A percentile compares a stretch with the other conserved stretches of the same genome.
Evolutionary conservation across 495 filamentous ascomycete species (phyloP).

Genomic region (Venustampulla echinocandica): DNA sequence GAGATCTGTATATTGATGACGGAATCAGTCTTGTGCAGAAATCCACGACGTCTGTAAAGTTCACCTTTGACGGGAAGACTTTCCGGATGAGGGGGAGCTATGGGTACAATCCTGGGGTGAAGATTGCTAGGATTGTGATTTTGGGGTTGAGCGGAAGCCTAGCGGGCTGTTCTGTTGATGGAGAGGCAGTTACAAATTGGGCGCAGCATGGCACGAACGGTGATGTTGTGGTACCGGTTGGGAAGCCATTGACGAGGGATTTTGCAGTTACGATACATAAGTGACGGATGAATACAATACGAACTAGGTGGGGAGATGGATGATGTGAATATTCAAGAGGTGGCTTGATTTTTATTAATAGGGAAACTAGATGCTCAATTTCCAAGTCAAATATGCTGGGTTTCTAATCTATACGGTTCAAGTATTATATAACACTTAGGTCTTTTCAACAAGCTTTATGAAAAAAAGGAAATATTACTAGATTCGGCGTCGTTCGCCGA

Average conservation of each 20-base stretch:
- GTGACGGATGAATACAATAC: too few species aligned
- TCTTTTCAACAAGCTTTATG: too few species aligned
- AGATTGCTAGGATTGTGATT: slow-evolving; percentile 48
- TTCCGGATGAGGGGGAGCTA: slow-evolving; percentile 43
- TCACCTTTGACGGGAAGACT: slow-evolving; percentile 42
- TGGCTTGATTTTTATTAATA: too few species aligned
- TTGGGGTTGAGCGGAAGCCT: slow-evolving; percentile 28
- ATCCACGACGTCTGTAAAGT: slow-evolving; percentile 39
- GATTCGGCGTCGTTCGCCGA: too few species aligned
- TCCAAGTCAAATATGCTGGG: too few species aligned
- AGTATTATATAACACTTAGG: too few species aligned
- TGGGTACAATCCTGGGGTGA: slow-evolving; percentile 33
- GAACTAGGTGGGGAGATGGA: too few species aligned
- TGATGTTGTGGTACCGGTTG: slow-evolving; percentile 7
- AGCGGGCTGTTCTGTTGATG: slow-evolving; percentile 14
- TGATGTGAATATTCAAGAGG: too few species aligned
- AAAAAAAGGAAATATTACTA: too few species aligned
- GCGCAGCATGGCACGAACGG: slow-evolving; percentile 2
- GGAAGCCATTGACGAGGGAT: slow-evolving; percentile 4
- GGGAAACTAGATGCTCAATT: too few species aligned
- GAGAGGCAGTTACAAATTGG: not conserved
- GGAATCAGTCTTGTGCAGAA: slow-evolving; percentile 52
- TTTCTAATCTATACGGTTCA: too few species aligned
- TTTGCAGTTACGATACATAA: slow-evolving; percentile 6
- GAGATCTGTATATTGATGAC: slow-evolving; percentile 83